These are phyloP conservation scores for Adansonia rubrostipa DNA, from an alignment of 441 rosid species.

Conservation along the genomic window DNA sequence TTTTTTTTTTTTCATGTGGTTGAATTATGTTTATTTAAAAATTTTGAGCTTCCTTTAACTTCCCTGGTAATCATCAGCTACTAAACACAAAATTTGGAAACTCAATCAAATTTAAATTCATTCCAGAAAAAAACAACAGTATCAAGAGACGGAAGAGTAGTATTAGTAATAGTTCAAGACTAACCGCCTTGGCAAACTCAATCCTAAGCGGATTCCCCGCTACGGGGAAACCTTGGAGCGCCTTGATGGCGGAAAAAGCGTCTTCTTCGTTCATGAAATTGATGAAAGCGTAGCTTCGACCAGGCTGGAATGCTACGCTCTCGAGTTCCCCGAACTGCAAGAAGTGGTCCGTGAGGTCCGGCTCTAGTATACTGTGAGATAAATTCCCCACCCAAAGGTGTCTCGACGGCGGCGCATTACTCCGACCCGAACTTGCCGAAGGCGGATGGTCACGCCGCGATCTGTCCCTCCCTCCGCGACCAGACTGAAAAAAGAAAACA, in stretches of 20 bases:
- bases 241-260: constrained; percentile 71
- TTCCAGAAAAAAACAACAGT: constrained; percentile 27
- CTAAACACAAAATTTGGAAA: constrained; percentile 12
- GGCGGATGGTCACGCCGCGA: constrained; percentile 43
- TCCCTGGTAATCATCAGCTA: not conserved
- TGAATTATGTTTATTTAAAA: not conserved
- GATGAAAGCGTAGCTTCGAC: constrained; percentile 82
- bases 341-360: constrained; percentile 59
- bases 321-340: constrained; percentile 76
- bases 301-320: constrained; percentile 80
- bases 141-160: constrained; percentile 25
- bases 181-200: constrained; percentile 99
- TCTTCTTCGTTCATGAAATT: constrained; percentile 71
- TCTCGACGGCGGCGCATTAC: constrained; percentile 74
- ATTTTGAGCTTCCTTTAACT: not conserved
- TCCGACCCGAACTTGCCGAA: constrained; percentile 24
- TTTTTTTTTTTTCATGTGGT: not conserved
- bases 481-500: constrained; percentile 39
- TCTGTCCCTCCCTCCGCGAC: constrained; percentile 60
- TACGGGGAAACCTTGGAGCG: constrained; percentile 78
- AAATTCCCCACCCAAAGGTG: constrained; percentile 95
- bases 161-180: constrained; percentile 52
- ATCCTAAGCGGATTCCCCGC: constrained; percentile 89
- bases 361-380: constrained; percentile 62
- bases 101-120: constrained; percentile 26